A percentile compares a stretch with the other conserved stretches of the same genome.
Conservation (phyloP, 352 stramenopile species). For the Elongisporangium prolatum region DNA sequence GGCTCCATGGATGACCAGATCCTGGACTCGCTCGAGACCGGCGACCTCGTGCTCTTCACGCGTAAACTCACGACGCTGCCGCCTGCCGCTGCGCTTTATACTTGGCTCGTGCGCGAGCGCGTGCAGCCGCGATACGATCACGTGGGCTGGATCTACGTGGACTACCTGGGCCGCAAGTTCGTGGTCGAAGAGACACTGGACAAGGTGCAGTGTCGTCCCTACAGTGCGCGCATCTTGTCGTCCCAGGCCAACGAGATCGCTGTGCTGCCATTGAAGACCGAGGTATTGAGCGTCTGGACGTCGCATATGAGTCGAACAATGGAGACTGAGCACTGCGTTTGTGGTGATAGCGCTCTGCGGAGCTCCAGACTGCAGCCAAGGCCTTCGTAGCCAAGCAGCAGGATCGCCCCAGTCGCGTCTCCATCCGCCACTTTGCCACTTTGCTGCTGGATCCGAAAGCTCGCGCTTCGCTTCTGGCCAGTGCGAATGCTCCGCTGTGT, state of each 20-base stretch:
- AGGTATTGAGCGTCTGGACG: slow-evolving; percentile 14
- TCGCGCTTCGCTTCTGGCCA: slow-evolving; percentile 2
- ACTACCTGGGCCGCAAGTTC: slow-evolving; percentile 77
- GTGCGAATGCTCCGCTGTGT: slow-evolving; percentile 19
- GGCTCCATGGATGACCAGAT: slow-evolving; percentile 86
- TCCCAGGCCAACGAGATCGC: slow-evolving; percentile 76
- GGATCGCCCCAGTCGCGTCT: slow-evolving; percentile 53
- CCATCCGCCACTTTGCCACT: slow-evolving; percentile 43
- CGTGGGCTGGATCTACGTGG: slow-evolving; percentile 76
- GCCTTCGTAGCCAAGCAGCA: slow-evolving; percentile 54
- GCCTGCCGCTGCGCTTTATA: slow-evolving; percentile 66
- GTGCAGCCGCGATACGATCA: slow-evolving; percentile 77
- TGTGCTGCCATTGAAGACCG: slow-evolving; percentile 60
- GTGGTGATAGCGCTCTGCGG: slow-evolving; percentile 36
- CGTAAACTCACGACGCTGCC: slow-evolving; percentile 69
- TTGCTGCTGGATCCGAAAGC: slow-evolving; percentile 39
- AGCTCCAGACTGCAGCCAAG: slow-evolving; percentile 53
- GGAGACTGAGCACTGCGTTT: slow-evolving; percentile 1
- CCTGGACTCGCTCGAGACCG: slow-evolving; percentile 83
- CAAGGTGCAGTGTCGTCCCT: slow-evolving; percentile 75
- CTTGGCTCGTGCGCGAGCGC: slow-evolving; percentile 41
- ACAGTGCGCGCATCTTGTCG: slow-evolving; percentile 66
- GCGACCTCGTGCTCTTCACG: slow-evolving; percentile 76
- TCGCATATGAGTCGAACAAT: neutral
- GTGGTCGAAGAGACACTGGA: slow-evolving; percentile 80